These are phyloP conservation scores for Saccharomycopsis fibuligera DNA, from an alignment of 805 yeast species.

Conservation along the genomic window DNA sequence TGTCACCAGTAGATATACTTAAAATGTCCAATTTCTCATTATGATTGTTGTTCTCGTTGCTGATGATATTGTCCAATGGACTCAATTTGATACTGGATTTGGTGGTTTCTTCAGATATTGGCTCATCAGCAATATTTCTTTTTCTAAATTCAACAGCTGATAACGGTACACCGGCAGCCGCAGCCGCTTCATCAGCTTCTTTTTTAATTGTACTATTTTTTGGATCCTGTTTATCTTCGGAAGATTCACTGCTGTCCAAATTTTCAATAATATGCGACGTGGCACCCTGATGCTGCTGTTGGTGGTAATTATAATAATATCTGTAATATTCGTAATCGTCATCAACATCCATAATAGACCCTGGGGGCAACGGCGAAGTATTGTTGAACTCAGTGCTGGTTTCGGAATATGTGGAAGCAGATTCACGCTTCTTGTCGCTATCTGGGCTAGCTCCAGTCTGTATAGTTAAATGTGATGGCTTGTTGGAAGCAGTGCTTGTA, in stretches of 20 bases:
- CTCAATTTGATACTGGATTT: neutral
- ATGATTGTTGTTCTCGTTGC: too few species aligned
- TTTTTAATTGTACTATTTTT: neutral
- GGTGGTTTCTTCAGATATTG: neutral
- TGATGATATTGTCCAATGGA: too few species aligned
- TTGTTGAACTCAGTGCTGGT: constrained; percentile 7
- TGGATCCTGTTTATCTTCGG: constrained; percentile 3
- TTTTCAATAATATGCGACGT: constrained; percentile 19
- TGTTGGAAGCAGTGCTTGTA: too few species aligned
- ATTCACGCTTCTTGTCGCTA: neutral
- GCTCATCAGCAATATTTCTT: constrained; percentile 5
- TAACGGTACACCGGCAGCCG: neutral
- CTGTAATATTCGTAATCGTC: constrained; percentile 22
- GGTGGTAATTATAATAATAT: constrained; percentile 21
- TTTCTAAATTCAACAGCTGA: neutral
- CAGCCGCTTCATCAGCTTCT: neutral
- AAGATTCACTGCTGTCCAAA: constrained; percentile 14
- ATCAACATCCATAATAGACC: constrained; percentile 16
- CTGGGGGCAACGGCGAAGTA: constrained; percentile 19
- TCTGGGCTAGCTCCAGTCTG: constrained; percentile 1
- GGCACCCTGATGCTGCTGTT: constrained; percentile 18
- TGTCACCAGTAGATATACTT: constrained; percentile 1
- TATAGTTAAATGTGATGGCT: constrained; percentile 3
- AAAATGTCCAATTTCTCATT: constrained; percentile 4
- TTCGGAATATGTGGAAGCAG: constrained; percentile 14